These are phyloP conservation scores for Solanum lignicaule DNA, from an alignment of 257 asterid genomes.

Conservation along the genomic window DNA sequence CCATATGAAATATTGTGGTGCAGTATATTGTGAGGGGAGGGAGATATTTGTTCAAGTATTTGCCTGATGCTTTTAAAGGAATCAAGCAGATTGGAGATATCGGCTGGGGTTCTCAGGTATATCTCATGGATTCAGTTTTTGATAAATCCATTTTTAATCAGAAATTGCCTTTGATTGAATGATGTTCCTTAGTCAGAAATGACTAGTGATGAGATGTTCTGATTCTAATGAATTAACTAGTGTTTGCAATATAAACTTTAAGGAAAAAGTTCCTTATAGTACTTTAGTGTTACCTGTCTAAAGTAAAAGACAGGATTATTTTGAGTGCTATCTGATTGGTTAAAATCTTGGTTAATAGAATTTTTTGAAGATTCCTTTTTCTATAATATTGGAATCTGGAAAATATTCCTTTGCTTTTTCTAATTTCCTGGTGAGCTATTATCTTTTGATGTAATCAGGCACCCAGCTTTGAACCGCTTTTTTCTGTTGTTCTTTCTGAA, in stretches of 20 bases:
- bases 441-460: not conserved
- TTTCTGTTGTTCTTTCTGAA: not conserved
- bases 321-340: not conserved
- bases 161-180: not conserved
- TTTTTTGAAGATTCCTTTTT: not conserved
- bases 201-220: not conserved
- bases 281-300: too few relatives aligned
- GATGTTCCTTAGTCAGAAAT: not conserved
- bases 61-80: constrained; percentile 92
- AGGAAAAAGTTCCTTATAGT: not conserved
- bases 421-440: not conserved
- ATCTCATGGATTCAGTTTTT: not conserved
- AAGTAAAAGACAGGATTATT: not conserved
- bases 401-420: not conserved
- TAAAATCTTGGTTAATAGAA: not conserved
- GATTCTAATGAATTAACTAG: not conserved
- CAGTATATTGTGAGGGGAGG: constrained; percentile 97
- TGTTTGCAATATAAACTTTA: not conserved
- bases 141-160: not conserved
- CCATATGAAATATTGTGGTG: not conserved
- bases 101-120: constrained; percentile 99
- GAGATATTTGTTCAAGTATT: constrained; percentile 66
- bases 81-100: constrained; percentile 95
- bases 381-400: not conserved
- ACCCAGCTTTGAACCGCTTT: not conserved